Conservation (phyloP, 139 green algal genomes). For the Chlorella vulgaris region DNA sequence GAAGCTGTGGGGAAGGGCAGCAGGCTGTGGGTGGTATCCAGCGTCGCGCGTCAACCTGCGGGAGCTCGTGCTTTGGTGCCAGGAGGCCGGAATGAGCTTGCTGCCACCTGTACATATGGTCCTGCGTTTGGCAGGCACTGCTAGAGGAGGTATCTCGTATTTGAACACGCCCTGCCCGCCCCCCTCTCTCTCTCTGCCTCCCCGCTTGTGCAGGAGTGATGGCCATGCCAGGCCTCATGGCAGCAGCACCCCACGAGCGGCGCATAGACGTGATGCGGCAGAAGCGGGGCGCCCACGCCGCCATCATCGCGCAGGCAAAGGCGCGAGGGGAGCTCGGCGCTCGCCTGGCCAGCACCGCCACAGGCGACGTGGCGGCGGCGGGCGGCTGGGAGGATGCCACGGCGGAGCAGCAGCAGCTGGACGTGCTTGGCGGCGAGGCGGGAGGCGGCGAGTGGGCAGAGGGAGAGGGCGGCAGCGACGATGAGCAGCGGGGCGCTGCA, state of each 20-base stretch:
- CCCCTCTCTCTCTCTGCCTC: neutral
- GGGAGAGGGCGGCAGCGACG: neutral
- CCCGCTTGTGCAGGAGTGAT: neutral
- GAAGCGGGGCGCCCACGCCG: slow-evolving; percentile 60
- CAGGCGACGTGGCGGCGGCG: neutral
- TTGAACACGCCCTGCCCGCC: neutral
- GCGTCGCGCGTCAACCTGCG: too few relatives aligned
- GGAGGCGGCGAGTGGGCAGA: slow-evolving; percentile 32
- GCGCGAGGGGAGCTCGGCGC: neutral
- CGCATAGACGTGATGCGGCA: slow-evolving; percentile 70
- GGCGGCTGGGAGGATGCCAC: slow-evolving; percentile 5
- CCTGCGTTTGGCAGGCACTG: too few relatives aligned
- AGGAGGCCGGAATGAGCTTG: too few relatives aligned
- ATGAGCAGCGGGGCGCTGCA: neutral
- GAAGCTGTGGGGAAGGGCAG: too few relatives aligned
- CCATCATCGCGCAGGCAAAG: neutral
- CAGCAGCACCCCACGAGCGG: slow-evolving; percentile 41
- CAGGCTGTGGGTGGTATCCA: too few relatives aligned
- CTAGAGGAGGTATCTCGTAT: too few relatives aligned
- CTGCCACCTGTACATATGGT: too few relatives aligned
- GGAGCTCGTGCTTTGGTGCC: too few relatives aligned
- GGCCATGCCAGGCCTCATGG: slow-evolving; percentile 48
- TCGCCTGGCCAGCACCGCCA: neutral
- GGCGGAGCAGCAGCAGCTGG: neutral
- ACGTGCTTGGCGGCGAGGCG: neutral